These are phyloP conservation scores for Leishmania mexicana DNA, from an alignment of 208 protist species.

Conservation along the genomic window DNA sequence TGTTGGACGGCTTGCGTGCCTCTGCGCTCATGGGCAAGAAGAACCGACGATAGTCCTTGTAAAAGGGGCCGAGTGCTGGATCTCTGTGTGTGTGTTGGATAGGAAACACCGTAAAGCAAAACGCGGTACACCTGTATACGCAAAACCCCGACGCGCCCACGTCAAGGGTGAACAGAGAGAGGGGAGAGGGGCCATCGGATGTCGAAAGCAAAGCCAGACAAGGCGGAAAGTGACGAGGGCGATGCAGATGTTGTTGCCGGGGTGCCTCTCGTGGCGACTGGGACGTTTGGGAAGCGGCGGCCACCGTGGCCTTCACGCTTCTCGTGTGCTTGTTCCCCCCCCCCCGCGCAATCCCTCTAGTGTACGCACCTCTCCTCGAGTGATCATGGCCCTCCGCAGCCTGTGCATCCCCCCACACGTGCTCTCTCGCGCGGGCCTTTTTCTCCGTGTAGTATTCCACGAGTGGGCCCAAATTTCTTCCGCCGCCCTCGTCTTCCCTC, in stretches of 20 bases:
- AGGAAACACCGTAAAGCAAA: background rate
- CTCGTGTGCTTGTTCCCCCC: background rate
- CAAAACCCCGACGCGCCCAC: background rate
- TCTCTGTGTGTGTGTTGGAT: background rate
- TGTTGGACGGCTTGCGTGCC: slow-evolving; percentile 47
- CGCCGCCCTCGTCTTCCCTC: background rate
- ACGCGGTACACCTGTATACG: background rate
- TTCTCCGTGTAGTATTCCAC: background rate
- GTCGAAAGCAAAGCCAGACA: background rate
- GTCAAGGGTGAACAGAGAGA: background rate
- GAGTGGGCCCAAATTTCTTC: background rate
- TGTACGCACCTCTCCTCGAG: background rate
- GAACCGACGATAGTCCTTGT: slow-evolving; percentile 10
- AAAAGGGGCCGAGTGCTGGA: background rate
- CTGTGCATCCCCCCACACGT: background rate
- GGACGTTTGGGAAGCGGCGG: background rate
- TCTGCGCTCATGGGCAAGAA: slow-evolving; percentile 45
- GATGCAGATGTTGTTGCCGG: background rate
- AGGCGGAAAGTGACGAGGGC: background rate
- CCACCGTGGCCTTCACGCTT: background rate
- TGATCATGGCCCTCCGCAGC: background rate
- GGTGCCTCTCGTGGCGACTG: background rate
- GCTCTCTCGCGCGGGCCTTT: background rate
- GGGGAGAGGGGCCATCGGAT: background rate
- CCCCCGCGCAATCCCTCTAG: background rate